Evolutionary conservation across 1,139 yeast species (phyloP).

Genomic region (Zygosaccharomyces sapae): DNA sequence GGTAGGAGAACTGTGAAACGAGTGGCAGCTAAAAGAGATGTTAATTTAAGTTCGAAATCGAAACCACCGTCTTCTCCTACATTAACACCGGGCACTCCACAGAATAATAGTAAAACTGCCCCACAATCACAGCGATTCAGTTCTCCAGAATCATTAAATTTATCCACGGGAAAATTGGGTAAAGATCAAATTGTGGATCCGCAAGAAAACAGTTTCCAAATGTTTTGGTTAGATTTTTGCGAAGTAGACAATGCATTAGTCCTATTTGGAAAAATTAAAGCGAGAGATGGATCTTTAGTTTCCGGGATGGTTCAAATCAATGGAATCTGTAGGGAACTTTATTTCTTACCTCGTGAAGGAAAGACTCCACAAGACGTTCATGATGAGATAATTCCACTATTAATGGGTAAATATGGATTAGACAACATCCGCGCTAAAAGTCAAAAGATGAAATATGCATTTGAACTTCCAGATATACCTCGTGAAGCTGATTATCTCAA

Average conservation of each 20-base stretch:
- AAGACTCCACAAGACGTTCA: slow-evolving; percentile 62
- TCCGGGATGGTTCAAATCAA: slow-evolving; percentile 78
- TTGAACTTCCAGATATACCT: slow-evolving; percentile 79
- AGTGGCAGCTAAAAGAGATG: slow-evolving; percentile 37
- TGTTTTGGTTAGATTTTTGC: slow-evolving; percentile 89
- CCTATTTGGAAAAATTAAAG: slow-evolving; percentile 76
- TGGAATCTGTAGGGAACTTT: slow-evolving; percentile 68
- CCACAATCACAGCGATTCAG: not conserved
- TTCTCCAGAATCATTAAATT: slow-evolving; percentile 25
- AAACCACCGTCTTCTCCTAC: slow-evolving; percentile 35
- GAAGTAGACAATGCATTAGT: slow-evolving; percentile 69
- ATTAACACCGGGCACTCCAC: slow-evolving; percentile 36
- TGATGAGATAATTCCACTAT: slow-evolving; percentile 65
- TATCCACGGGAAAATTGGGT: slow-evolving; percentile 44
- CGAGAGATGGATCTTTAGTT: slow-evolving; percentile 53
- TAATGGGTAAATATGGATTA: slow-evolving; percentile 61
- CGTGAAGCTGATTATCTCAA: slow-evolving; percentile 76
- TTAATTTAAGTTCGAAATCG: slow-evolving; percentile 33
- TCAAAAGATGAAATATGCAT: slow-evolving; percentile 75
- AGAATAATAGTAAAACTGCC: slow-evolving; percentile 1
- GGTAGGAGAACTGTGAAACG: slow-evolving; percentile 39
- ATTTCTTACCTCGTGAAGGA: slow-evolving; percentile 64
- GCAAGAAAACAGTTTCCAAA: slow-evolving; percentile 50
- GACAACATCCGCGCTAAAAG: slow-evolving; percentile 65
- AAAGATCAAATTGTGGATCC: slow-evolving; percentile 43